Evolutionary conservation across 1,139 yeast species (phyloP).

Genomic region (Martiniozyma asiatica): DNA sequence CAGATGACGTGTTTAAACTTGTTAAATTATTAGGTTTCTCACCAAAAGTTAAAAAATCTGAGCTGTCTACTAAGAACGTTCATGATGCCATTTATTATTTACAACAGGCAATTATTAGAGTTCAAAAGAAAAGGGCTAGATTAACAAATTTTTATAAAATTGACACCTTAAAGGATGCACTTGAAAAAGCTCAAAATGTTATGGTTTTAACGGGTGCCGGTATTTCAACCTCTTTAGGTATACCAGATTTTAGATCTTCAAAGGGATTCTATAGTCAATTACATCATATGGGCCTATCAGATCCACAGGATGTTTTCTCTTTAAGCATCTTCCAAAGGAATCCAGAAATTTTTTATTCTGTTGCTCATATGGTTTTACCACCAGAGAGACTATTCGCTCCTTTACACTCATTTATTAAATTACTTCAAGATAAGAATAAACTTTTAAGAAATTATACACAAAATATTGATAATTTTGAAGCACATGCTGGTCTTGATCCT

Average conservation of each 20-base stretch:
- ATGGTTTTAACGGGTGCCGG: slow-evolving; percentile 93
- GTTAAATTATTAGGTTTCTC: slow-evolving; percentile 42
- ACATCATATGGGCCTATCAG: slow-evolving; percentile 59
- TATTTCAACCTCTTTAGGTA: slow-evolving; percentile 85
- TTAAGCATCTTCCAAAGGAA: slow-evolving; percentile 60
- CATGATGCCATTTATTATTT: slow-evolving; percentile 34
- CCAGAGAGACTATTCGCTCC: slow-evolving; percentile 69
- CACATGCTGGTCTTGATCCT: slow-evolving; percentile 61
- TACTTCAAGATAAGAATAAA: slow-evolving; percentile 68
- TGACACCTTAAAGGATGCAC: slow-evolving; percentile 45
- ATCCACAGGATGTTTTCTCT: slow-evolving; percentile 93
- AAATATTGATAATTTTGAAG: slow-evolving; percentile 85
- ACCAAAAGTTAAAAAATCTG: slow-evolving; percentile 20
- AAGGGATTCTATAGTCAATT: slow-evolving; percentile 76
- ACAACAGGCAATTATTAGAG: slow-evolving; percentile 51
- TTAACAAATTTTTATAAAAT: slow-evolving; percentile 41
- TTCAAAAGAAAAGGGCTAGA: slow-evolving; percentile 41
- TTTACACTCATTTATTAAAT: slow-evolving; percentile 69
- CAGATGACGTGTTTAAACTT: slow-evolving; percentile 37
- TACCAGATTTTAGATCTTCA: slow-evolving; percentile 89
- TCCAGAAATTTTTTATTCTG: slow-evolving; percentile 74
- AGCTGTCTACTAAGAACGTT: slow-evolving; percentile 2
- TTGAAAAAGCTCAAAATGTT: slow-evolving; percentile 47
- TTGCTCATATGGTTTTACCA: slow-evolving; percentile 82
- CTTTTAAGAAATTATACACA: slow-evolving; percentile 85